Base-by-base conservation (phyloP, 495 filamentous ascomycete genomes). In the Neurospora sp. region DNA sequence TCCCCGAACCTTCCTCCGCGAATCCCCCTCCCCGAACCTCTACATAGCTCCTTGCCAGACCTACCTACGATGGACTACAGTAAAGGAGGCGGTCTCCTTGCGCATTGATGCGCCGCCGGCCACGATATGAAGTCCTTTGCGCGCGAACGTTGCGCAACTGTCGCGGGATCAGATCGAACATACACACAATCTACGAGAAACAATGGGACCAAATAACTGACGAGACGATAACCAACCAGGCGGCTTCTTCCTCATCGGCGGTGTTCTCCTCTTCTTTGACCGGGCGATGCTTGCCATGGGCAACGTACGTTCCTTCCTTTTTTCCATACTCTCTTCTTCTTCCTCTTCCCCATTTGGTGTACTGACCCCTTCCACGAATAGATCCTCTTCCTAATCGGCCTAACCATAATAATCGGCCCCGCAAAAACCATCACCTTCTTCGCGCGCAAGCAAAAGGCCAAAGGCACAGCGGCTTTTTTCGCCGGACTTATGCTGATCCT, bases 301-400 rank as follows among this genome's bases (percentile, higher is more conserved):
- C 74, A 83, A 79, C 69, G 72, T 84, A 89, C 74, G 1, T 44
- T 60, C 73, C n/a, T n/a, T n/a, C n/a, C n/a, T n/a, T n/a, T n/a
- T n/a, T n/a, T n/a, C 41, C 39, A 39, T 12, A 10, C 27, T 31
- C 1, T 5, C 35, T 5, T 35, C 35, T 35, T 5, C 35, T 35
- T 35, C 16, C 9, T 2, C 38, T 9, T 38, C 38, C 88, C 90
- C n/a, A n/a, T n/a, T 31, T 31, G 2, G 2, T 31, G 27, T 31
- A 31, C 27, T 31, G 2, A 31, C 27, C 27, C 27, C 27, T 31
- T 23, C 27, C 5, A 39, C 2, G 6, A 2, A 42, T 74, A 95
- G 91, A 96, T 99, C 84, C 93, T 99, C 84, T 97, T 99, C 87
- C 90, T 99, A 44, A 90, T 97, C 86, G 96, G 96, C 81, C 87